Conservation (phyloP, 768 basidiomycete species). For the Paxillus ammoniavirescens region DNA sequence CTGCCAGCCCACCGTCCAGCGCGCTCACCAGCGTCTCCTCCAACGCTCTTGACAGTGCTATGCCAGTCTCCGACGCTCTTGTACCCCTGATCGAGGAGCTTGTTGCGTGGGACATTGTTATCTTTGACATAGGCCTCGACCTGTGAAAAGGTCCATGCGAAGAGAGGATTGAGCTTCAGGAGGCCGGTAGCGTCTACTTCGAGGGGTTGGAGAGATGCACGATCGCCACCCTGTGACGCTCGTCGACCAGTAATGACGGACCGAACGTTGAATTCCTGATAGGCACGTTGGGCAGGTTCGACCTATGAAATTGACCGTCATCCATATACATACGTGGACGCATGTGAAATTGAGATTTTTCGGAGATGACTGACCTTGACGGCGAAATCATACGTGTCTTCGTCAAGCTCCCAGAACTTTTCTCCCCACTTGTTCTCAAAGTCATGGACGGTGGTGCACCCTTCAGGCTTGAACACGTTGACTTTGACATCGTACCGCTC, state of each 20-base stretch:
- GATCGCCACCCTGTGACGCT: conserved; percentile 90
- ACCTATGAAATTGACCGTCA: conserved; percentile 50
- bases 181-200: conserved; percentile 90
- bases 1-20: conserved; percentile 90
- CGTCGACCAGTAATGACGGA: conserved; percentile 95
- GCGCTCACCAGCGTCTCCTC: conserved; percentile 73
- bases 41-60: conserved; percentile 72
- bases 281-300: conserved; percentile 89
- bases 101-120: conserved; percentile 85
- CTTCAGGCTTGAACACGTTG: conserved; percentile 76
- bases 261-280: conserved; percentile 72
- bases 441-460: conserved; percentile 60
- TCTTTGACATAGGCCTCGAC: conserved; percentile 84
- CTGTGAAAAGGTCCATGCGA: conserved; percentile 78
- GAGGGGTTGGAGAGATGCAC: conserved; percentile 76
- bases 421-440: conserved; percentile 82
- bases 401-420: conserved; percentile 85
- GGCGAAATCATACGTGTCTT: conserved; percentile 83
- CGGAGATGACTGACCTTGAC: conserved; percentile 67
- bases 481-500: conserved; percentile 69
- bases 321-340: neutral
- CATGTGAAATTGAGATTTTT: neutral
- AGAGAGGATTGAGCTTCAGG: conserved; percentile 93
- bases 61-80: conserved; percentile 98
- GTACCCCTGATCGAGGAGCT: conserved; percentile 87